Evolutionary conservation across 306 rosid species (phyloP).

Genomic region (Leucaena leucocephala): DNA sequence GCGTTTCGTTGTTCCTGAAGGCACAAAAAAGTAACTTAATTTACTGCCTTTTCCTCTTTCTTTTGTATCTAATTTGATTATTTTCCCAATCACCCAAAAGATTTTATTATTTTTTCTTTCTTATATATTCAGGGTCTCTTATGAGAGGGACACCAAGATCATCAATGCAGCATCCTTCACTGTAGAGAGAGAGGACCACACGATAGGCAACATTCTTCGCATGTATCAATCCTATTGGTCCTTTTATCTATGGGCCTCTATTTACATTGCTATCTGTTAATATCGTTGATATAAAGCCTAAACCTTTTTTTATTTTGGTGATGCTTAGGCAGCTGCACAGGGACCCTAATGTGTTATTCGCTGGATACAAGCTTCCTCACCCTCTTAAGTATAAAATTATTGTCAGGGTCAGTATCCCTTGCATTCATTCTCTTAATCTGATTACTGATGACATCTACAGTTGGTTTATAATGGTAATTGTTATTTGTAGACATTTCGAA

Average conservation of each 20-base stretch:
- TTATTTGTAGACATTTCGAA: no score
- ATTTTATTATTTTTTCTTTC: background rate
- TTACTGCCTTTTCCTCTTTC: background rate
- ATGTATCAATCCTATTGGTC: slow-evolving; percentile 46
- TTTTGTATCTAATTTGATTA: background rate
- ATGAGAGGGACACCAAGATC: slow-evolving; percentile 93
- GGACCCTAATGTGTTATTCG: slow-evolving; percentile 80
- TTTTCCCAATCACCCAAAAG: no score
- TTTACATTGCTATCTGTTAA: background rate
- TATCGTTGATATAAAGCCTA: slow-evolving; percentile 2
- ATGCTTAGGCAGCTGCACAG: slow-evolving; percentile 79
- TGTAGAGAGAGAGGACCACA: slow-evolving; percentile 91
- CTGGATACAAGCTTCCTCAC: slow-evolving; percentile 93
- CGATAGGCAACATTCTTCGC: slow-evolving; percentile 88
- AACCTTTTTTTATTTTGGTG: background rate
- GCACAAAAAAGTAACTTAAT: slow-evolving; percentile 69
- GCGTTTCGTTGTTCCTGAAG: slow-evolving; percentile 92
- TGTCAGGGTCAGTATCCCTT: slow-evolving; percentile 65
- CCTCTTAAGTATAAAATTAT: slow-evolving; percentile 90
- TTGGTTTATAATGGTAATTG: no score
- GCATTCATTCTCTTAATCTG: background rate
- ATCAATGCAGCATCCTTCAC: slow-evolving; percentile 87
- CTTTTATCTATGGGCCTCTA: background rate
- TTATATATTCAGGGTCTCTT: slow-evolving; percentile 70
- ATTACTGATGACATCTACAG: background rate